These are phyloP conservation scores for Cordyceps militaris DNA, from an alignment of 2,329 filamentous ascomycete species.

Conservation along the genomic window DNA sequence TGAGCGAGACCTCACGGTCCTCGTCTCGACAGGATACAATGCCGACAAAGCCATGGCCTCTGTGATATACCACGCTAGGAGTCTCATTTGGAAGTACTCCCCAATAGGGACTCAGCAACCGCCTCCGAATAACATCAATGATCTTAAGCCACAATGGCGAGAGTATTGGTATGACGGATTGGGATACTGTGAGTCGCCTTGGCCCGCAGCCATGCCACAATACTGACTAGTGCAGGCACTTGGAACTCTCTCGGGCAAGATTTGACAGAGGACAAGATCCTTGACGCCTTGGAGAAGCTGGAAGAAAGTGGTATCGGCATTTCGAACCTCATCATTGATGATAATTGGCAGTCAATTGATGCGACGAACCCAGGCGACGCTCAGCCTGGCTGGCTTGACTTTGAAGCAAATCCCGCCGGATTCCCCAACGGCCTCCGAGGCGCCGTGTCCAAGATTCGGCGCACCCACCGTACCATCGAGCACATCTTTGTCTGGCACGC, in stretches of 20 bases:
- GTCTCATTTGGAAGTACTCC: conserved; percentile 31
- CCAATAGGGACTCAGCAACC: conserved; percentile 34
- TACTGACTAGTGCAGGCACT: conserved; percentile 47
- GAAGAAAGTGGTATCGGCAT: conserved; percentile 67
- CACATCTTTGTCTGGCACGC: conserved; percentile 95
- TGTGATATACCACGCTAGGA: conserved; percentile 81
- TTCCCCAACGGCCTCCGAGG: conserved; percentile 77
- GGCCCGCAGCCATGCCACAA: background rate
- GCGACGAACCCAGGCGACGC: conserved; percentile 33
- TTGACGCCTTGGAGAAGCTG: conserved; percentile 66
- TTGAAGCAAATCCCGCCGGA: conserved; percentile 72
- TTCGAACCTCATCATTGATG: conserved; percentile 86
- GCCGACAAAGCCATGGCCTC: conserved; percentile 74
- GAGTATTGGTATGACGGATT: conserved; percentile 89
- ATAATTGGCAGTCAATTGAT: conserved; percentile 85
- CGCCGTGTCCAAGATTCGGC: conserved; percentile 61
- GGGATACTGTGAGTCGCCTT: conserved; percentile 65
- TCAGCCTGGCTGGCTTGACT: conserved; percentile 65
- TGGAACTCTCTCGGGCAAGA: conserved; percentile 90
- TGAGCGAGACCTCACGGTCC: conserved; percentile 49
- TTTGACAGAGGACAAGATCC: conserved; percentile 72
- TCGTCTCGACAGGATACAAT: conserved; percentile 63
- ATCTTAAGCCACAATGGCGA: conserved; percentile 59
- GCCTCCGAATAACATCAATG: conserved; percentile 24
- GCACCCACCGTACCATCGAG: conserved; percentile 62